These are phyloP conservation scores for Coccinonectria pachysandricola DNA, from an alignment of 2,329 filamentous ascomycete species.

Conservation along the genomic window DNA sequence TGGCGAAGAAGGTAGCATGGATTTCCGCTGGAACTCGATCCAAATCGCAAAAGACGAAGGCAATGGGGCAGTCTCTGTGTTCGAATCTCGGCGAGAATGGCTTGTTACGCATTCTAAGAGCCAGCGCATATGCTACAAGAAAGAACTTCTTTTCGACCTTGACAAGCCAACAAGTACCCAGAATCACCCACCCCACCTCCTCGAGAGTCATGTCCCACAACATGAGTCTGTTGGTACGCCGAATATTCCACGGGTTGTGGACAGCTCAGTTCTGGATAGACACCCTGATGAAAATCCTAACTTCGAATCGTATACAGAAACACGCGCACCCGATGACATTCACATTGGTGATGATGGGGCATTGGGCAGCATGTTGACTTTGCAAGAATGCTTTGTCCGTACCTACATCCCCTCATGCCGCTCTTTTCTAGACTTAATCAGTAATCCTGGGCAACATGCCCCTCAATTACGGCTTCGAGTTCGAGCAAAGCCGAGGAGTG, in stretches of 20 bases:
- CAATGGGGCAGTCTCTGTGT: conserved; percentile 47
- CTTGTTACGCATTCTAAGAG: conserved; percentile 40
- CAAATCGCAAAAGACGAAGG: conserved; percentile 49
- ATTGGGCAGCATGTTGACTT: conserved; percentile 32
- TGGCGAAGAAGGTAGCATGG: conserved; percentile 59
- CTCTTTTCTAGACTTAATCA: conserved; percentile 49
- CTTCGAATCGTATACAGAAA: conserved; percentile 23
- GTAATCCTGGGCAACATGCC: conserved; percentile 17
- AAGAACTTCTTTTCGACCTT: conserved; percentile 36
- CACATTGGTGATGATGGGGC: conserved; percentile 39
- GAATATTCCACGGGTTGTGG: neutral
- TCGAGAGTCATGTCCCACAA: too few relatives aligned
- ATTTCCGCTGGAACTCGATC: conserved; percentile 63
- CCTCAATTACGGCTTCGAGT: conserved; percentile 33
- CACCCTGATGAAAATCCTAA: conserved; percentile 6
- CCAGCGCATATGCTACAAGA: conserved; percentile 56
- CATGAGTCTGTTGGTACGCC: too few relatives aligned
- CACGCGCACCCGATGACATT: conserved; percentile 13
- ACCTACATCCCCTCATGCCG: conserved; percentile 42
- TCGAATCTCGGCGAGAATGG: conserved; percentile 64
- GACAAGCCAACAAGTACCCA: neutral
- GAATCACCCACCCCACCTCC: neutral
- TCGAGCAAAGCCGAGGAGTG: conserved; percentile 8
- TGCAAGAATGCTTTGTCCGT: conserved; percentile 43
- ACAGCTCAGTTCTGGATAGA: conserved; percentile 4